Evolutionary conservation across 169 alveolate genomes (phyloP), one percentile per base, ranked within the genome.

Genomic region (Cryptosporidium meleagridis): DNA sequence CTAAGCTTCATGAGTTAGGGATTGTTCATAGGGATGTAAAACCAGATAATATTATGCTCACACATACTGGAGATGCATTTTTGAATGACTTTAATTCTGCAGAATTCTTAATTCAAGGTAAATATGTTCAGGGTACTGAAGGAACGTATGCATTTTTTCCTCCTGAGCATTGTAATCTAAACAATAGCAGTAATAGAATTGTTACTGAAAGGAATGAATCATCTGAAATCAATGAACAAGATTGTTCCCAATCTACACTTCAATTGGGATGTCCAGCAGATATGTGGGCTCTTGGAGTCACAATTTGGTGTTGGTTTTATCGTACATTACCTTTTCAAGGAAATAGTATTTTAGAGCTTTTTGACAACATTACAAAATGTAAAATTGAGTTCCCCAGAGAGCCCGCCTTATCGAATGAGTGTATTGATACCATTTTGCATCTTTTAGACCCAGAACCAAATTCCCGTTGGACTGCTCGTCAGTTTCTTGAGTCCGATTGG

Each of bases 81-180:
- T 75, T 93, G n/a, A 80, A 67, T n/a, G 94, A 93, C 73, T 93
- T 93, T 73, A 93, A 92, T 23, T 89, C 91, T 6, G 94, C 95
- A 9, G 91, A 75, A 59, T 71, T 71, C 37, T 75, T 91, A 18
- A 73, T 48, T 31, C 72, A 85, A 51, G 85, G 85, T 65, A 62
- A 84, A 65, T 85, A 84, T 26, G 87, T 87, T 70, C 80, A 62
- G 18, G 94, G 75, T 9, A 85, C 85, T 8, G 93, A 91, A 58
- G 97, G 97, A 44, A 93, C 96, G 16, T 85, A 92, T 75, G 93
- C 93, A 86, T 95, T 93, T 91, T 92, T 95, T 75, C 94, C 97
- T 10, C 97, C 97, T 44, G 97, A 95, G 89, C 85, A 85, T 93
- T 92, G 73, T 45, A 91, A 85, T 69, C 86, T 70, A 31, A 85